Evolutionary conservation across 257 asterid species (phyloP), one percentile per base, ranked within the genome.

Genomic region (Solanum ossicruentum): DNA sequence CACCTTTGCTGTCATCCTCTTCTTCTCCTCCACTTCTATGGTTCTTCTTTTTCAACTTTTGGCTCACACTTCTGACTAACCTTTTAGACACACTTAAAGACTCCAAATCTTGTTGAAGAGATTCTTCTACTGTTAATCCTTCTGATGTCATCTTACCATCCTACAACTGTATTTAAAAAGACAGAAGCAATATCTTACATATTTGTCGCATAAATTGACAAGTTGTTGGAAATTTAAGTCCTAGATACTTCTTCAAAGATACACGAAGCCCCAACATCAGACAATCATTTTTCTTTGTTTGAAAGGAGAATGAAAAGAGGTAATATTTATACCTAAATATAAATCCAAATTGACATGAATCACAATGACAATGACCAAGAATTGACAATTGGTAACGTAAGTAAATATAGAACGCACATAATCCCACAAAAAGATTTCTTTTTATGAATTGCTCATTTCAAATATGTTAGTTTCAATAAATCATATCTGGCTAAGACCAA

Each of bases 21-120:
- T 90, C 95, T 60, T 86, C 91, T 72, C 88, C 89, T 63, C 88
- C 94, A 8, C 52, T 90, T 85, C 87, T 91, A 17, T 82, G 90
- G 89, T 85, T 91, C 88, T 85, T 94, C 87, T 91, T 94, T 87
- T 91, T 94, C 89, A 93, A 84, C 84, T 89, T 94, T 87, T 93
- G 98, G 95, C 98, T 97, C 90, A 93, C 88, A 81, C 93, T 95
- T 87, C 95, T 88, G 36, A 90, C 95, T 49, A 97, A 91, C 12
- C 93, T 94, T 72, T 92, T 92, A 10, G 97, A 89, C 67, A 93
- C 91, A 12, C 96, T 93, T 88, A 89, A 86, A 60, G 97, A 87
- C 86, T 92, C 95, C 21, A 88, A 36, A 84, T 92, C 96, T 72
- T 84, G 92, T 77, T 88, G 88, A 61, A 87, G 70, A 56, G 75